Base-by-base conservation (phyloP, 2,329 filamentous ascomycete genomes). In the Sodiomyces alkalinus region DNA sequence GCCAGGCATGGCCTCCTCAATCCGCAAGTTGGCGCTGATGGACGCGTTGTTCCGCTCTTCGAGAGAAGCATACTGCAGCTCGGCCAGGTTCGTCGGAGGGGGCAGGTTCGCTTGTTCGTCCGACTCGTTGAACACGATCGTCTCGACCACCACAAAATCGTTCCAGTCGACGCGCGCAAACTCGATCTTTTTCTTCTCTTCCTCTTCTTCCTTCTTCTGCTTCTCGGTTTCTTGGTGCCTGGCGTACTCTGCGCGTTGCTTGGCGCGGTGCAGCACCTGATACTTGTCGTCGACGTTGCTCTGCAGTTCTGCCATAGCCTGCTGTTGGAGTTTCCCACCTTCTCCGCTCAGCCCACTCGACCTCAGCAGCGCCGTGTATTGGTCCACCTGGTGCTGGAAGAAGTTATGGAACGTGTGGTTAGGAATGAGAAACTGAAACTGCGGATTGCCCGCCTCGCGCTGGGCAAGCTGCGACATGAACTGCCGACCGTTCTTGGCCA, bases 401-500 rank as follows among this genome's bases (percentile, higher is more conserved):
- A 90, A 96, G 50, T 87, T 86, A 59, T 96, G 85, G 37, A 94
- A 76, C 45, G 82, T 93, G 60, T 98, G 90, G 45, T 93, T 92
- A 11, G 86, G 83, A 30, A 87, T 76, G 29, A 98, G 64, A 47
- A 98, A 98, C 53, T 94, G 85, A 51, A 96, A 98, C 49, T 98
- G 87, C 40, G 76, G 85, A 53, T 94, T 96, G 45, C 79, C 71
- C 12, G 80, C 69, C 58, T 98, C 87, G 39, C 82, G 74, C 55
- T 93, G 87, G 15, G 80, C 82, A 37, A 98, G 60, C 30, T 78
- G 71, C 14, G 85, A 94, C 70, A 93, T 82, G 56, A 90, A 98
- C 35, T 79, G 75, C 35, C 86, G 76, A 10, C 90, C 90, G 45
- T 92, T 87, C 55, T 87, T 86, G 29, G 90, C 90, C 27, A 87